Conservation (phyloP, 345 rosid genomes). For the Gossypium turneri region DNA sequence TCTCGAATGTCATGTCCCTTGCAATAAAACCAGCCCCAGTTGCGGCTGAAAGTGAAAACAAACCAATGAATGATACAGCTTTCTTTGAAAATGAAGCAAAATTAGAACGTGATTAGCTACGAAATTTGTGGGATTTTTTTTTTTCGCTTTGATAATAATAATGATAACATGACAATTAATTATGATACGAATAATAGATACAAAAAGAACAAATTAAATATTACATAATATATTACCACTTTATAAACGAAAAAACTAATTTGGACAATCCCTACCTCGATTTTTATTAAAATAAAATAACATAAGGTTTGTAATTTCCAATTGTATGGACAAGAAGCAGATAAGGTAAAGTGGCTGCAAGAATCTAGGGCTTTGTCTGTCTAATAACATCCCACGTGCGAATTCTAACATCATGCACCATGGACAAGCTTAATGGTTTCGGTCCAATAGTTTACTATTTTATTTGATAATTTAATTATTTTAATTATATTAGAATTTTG, state of each 20-base stretch:
- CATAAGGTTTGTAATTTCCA: not conserved
- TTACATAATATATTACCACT: no score
- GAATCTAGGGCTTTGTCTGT: not conserved
- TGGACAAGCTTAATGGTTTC: not conserved
- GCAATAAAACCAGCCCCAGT: constrained; percentile 92
- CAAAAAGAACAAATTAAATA: not conserved
- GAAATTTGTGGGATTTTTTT: not conserved
- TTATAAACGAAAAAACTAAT: no score
- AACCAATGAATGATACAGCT: not conserved
- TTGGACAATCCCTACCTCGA: no score
- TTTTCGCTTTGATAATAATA: no score
- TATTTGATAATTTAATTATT: no score
- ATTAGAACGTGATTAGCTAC: not conserved
- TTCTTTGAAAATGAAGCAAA: not conserved
- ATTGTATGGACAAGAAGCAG: not conserved
- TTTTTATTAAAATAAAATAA: no score
- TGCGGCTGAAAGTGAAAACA: constrained; percentile 48
- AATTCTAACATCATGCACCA: constrained; percentile 24
- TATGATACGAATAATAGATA: no score
- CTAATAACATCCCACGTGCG: constrained; percentile 6
- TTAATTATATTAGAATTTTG: no score
- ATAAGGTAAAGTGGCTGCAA: not conserved
- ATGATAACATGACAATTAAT: no score
- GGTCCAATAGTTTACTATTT: not conserved
- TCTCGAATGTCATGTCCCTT: constrained; percentile 84